Percentiles rank a stretch among this genome's conserved stretches.
Conservation (phyloP, 1,139 yeast genomes). For the Candida neerlandica region DNA sequence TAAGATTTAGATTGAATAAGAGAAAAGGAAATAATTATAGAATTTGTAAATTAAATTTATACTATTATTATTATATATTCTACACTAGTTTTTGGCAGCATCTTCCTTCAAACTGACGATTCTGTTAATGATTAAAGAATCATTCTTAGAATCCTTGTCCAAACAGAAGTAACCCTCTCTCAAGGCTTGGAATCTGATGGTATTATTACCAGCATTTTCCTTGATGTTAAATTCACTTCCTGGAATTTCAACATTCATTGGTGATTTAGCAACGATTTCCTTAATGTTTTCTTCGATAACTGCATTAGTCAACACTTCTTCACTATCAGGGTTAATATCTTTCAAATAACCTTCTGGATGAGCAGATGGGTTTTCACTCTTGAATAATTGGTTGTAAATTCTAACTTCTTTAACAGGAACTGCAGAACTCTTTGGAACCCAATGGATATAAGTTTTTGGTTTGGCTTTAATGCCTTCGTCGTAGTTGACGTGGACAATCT, state of each 20-base stretch:
- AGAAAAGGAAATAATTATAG: conserved; percentile 11
- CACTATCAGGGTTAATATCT: conserved; percentile 82
- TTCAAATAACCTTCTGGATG: conserved; percentile 86
- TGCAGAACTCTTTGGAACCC: conserved; percentile 79
- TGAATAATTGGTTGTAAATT: conserved; percentile 84
- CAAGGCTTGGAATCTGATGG: conserved; percentile 97
- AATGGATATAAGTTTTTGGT: conserved; percentile 95
- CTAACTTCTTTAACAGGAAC: conserved; percentile 73
- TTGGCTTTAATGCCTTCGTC: conserved; percentile 62
- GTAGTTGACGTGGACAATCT: conserved; percentile 76
- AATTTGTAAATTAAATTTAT: too few species aligned
- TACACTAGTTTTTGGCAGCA: conserved; percentile 9
- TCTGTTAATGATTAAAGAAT: conserved; percentile 74
- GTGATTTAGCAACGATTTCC: conserved; percentile 69
- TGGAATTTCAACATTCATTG: conserved; percentile 71
- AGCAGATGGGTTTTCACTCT: conserved; percentile 86
- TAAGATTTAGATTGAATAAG: too few species aligned
- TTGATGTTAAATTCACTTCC: conserved; percentile 70
- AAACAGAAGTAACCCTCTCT: conserved; percentile 95
- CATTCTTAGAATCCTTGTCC: conserved; percentile 73
- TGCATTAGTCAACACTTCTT: conserved; percentile 64
- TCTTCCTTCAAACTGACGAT: conserved; percentile 89
- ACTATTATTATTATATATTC: too few species aligned
- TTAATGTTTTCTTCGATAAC: conserved; percentile 78
- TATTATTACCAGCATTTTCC: conserved; percentile 67